Evolutionary conservation across 139 green algal species (phyloP).

Genomic region (Edaphochlamys debaryana): DNA sequence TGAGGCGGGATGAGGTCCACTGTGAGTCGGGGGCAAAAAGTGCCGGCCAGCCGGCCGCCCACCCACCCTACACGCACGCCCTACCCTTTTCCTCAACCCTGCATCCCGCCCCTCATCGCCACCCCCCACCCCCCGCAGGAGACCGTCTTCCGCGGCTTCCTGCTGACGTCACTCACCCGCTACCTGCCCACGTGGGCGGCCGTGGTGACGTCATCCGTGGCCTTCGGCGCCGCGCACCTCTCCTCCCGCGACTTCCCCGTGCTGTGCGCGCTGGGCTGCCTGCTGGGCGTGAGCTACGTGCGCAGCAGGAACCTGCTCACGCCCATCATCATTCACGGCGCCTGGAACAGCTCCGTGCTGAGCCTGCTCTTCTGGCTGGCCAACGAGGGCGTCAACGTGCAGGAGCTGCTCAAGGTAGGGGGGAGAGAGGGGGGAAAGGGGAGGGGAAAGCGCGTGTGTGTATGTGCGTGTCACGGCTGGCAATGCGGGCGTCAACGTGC

Average conservation of each 20-base stretch:
- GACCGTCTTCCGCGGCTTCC: constrained; percentile 91
- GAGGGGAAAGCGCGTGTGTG: not conserved
- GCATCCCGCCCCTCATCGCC: too few relatives aligned
- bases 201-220: constrained; percentile 66
- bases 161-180: constrained; percentile 83
- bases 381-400: constrained; percentile 70
- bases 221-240: constrained; percentile 85
- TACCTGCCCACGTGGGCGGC: constrained; percentile 74
- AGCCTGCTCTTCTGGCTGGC: constrained; percentile 76
- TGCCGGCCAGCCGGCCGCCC: too few relatives aligned
- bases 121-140: constrained; percentile 10
- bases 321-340: constrained; percentile 90
- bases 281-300: constrained; percentile 84
- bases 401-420: constrained; percentile 61
- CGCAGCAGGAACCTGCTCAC: constrained; percentile 87
- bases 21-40: too few relatives aligned
- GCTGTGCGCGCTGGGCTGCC: constrained; percentile 77
- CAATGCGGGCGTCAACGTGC: not conserved
- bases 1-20: too few relatives aligned
- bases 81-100: too few relatives aligned
- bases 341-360: constrained; percentile 85
- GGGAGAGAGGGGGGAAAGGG: not conserved
- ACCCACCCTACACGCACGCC: too few relatives aligned
- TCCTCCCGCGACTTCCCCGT: constrained; percentile 82
- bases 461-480: not conserved